Base-by-base conservation (phyloP, 805 yeast species). In the Starmera caribaea region DNA sequence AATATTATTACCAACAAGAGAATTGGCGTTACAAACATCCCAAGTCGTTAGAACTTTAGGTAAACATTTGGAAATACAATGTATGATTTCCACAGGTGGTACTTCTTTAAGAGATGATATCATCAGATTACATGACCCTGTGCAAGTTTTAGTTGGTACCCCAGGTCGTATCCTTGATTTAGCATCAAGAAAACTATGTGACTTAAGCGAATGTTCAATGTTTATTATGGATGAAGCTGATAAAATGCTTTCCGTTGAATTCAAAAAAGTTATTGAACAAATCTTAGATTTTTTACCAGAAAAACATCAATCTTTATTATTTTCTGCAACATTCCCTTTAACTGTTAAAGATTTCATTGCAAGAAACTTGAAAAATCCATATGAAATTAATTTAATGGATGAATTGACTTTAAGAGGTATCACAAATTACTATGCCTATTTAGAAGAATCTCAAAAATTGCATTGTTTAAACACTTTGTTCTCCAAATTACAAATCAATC, bases 211-310 rank as follows among this genome's bases (percentile, higher is more conserved):
- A 45, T 86, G 96, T 64, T 80, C 83, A 35, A 70, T 86, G 60
- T 88, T 92, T 59, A 80, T 94, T 39, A 88, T 92, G 97, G 98
- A 92, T 63, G 98, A 92, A 71, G 98, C 98, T 42, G 98, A 92
- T 64, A 92, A 92, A 63, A 85, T 92, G 83, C 74, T 92, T 44
- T 78, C 92, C 31, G 78, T 86, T 51, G 98, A 92, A 56, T 92
- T 92, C 63, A 82, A 83, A 50, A 74, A 76, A 30, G 80, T 89
- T 41, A 85, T 90, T 47, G 94, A 85, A 60, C 95, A 86, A 60
- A 83, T 90, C 45, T 70, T 92, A 52, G 69, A 70, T 35, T 85
- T 82, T 55, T 79, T 90, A 73, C 95, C 97, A 29, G 56, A 68
- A 42, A 74, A 72, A 46, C 81, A 80, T 47, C 98, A 92, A 68